Evolutionary conservation across 768 basidiomycete genomes (phyloP).

Genomic region (Fomitopsis pulvina): DNA sequence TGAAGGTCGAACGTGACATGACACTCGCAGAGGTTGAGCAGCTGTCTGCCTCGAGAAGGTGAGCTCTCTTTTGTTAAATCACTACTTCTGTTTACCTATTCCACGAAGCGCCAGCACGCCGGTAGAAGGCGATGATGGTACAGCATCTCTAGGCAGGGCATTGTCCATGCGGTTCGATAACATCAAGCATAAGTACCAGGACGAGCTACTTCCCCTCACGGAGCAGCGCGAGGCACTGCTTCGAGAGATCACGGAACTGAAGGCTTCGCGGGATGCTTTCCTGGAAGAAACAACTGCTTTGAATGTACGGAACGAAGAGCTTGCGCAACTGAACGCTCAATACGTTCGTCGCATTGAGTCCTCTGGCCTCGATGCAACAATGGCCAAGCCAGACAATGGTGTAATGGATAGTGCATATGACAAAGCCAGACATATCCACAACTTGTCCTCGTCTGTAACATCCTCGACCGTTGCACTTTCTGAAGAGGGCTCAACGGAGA

Average conservation of each 20-base stretch:
- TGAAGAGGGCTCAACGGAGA: constrained; percentile 39
- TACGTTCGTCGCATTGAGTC: constrained; percentile 74
- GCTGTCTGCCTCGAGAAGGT: constrained; percentile 72
- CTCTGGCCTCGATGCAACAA: constrained; percentile 4
- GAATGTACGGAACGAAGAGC: constrained; percentile 87
- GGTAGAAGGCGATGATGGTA: constrained; percentile 13
- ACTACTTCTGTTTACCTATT: background rate
- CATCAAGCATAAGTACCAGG: constrained; percentile 82
- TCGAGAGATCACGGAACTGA: constrained; percentile 83
- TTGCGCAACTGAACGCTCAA: constrained; percentile 81
- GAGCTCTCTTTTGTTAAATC: constrained; percentile 14
- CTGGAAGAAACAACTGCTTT: constrained; percentile 89
- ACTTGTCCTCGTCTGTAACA: constrained; percentile 23
- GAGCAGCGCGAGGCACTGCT: constrained; percentile 72
- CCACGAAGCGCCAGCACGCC: constrained; percentile 12
- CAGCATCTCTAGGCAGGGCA: constrained; percentile 43
- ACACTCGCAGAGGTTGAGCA: constrained; percentile 92
- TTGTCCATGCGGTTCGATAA: constrained; percentile 81
- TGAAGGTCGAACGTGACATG: constrained; percentile 88
- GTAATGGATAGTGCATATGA: constrained; percentile 8
- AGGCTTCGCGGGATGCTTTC: constrained; percentile 77
- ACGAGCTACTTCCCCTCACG: constrained; percentile 79
- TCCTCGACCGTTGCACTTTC: constrained; percentile 36
- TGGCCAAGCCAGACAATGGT: constrained; percentile 10
- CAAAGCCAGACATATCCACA: background rate